Evolutionary conservation across 768 basidiomycete genomes (phyloP).

Genomic region (Daedaleopsis sinensis): DNA sequence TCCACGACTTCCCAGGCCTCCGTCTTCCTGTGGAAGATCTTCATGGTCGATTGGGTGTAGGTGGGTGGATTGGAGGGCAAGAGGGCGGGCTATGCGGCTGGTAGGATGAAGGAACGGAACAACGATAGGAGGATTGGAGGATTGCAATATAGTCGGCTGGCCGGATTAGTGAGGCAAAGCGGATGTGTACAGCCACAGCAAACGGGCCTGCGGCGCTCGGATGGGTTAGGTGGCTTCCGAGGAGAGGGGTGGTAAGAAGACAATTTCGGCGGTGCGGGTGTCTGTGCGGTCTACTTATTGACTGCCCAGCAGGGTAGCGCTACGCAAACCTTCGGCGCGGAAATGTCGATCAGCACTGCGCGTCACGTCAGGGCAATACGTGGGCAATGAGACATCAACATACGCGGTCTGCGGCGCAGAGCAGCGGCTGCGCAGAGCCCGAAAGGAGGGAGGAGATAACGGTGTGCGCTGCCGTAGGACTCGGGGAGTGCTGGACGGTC

Average conservation of each 20-base stretch:
- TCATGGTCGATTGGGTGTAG: slow-evolving; percentile 13
- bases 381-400: too few relatives aligned
- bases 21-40: slow-evolving; percentile 50
- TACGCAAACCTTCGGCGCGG: not conserved
- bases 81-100: not conserved
- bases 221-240: not conserved
- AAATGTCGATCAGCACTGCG: not conserved
- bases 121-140: too few relatives aligned
- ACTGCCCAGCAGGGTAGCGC: not conserved
- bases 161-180: not conserved
- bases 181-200: not conserved
- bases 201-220: not conserved
- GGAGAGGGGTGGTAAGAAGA: not conserved
- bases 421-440: too few relatives aligned
- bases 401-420: too few relatives aligned
- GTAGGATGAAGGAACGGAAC: too few relatives aligned
- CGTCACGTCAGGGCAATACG: too few relatives aligned
- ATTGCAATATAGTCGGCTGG: not conserved
- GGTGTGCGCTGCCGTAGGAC: not conserved
- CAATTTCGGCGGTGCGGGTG: too few relatives aligned
- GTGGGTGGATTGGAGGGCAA: not conserved
- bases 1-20: slow-evolving; percentile 81
- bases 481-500: not conserved
- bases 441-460: too few relatives aligned
- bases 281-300: not conserved